phyloP scores from a whole-genome alignment of 129 eudicot genomes.

The Artemisia tridentata region DNA sequence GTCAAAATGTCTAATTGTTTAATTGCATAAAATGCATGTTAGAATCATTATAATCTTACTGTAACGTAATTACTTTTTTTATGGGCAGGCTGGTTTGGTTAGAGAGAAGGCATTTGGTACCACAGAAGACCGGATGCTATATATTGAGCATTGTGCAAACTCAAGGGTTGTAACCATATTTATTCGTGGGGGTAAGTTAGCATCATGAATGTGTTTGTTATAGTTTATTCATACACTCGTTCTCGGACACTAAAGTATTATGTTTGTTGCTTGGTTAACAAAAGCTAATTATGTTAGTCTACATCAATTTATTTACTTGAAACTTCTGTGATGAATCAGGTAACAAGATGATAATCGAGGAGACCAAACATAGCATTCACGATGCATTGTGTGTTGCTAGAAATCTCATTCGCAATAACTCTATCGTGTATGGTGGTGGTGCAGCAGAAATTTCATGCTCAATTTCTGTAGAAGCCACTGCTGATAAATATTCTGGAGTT shows the following conservation, averaged over 20 bases:
- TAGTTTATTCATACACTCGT: no score
- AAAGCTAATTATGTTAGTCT: no score
- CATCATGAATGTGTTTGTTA: not conserved
- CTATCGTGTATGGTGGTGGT: slow-evolving; percentile 97
- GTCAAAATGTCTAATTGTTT: no score
- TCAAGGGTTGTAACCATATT: slow-evolving; percentile 91
- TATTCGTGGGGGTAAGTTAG: slow-evolving; percentile 82
- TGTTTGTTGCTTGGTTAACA: not conserved
- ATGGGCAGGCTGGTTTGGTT: slow-evolving; percentile 43
- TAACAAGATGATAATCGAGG: slow-evolving; percentile 98
- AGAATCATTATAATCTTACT: no score
- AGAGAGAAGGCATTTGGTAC: no score
- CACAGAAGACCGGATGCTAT: slow-evolving; percentile 10
- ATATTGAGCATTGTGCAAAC: slow-evolving; percentile 94
- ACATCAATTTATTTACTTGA: not conserved
- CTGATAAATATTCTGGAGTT: no score
- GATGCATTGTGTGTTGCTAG: slow-evolving; percentile 96
- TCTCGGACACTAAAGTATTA: not conserved
- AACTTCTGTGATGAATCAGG: slow-evolving; percentile 38
- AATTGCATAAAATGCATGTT: not conserved
- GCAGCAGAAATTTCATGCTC: slow-evolving; percentile 94
- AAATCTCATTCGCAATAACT: slow-evolving; percentile 87
- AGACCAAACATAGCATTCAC: slow-evolving; percentile 88
- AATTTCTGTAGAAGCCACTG: slow-evolving; percentile 74
- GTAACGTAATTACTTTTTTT: not conserved